Evolutionary conservation across 129 eudicot genomes (phyloP).

Genomic region (Mikania micrantha): DNA sequence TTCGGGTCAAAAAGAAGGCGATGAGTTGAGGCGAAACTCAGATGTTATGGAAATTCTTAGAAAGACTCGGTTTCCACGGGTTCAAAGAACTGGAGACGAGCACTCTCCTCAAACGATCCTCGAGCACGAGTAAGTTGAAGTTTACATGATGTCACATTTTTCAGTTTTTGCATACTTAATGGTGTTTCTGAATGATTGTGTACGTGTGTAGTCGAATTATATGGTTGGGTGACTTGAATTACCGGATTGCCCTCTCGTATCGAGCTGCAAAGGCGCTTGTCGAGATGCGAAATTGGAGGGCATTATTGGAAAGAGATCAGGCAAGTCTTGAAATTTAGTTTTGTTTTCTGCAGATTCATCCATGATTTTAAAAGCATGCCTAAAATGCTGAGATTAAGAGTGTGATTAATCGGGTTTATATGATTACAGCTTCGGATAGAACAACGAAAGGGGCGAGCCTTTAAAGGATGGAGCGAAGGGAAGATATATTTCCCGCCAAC

Average conservation of each 20-base stretch:
- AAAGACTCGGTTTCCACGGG: conserved; percentile 89
- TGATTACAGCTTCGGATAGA: conserved; percentile 69
- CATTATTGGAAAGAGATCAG: conserved; percentile 87
- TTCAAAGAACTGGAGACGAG: conserved; percentile 58
- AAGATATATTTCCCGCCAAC: conserved; percentile 95
- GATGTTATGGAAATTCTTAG: conserved; percentile 86
- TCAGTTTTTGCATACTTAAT: not conserved
- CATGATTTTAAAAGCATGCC: not conserved
- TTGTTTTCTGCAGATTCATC: not conserved
- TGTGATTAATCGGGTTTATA: not conserved
- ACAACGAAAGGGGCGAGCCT: conserved; percentile 73
- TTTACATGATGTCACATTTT: not conserved
- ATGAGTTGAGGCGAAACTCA: conserved; percentile 74
- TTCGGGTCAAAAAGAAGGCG: conserved; percentile 92
- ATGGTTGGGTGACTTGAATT: conserved; percentile 98
- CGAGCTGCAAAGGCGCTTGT: conserved; percentile 92
- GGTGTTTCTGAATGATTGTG: not conserved
- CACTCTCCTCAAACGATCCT: conserved; percentile 79
- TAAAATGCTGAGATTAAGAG: not conserved
- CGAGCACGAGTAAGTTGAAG: conserved; percentile 70
- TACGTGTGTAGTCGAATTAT: conserved; percentile 58
- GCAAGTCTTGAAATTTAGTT: conserved; percentile 33
- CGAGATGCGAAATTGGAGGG: conserved; percentile 96
- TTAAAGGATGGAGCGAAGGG: conserved; percentile 92
- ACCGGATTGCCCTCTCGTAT: conserved; percentile 83